Evolutionary conservation across 495 filamentous ascomycete genomes (phyloP).

Genomic region (Tuber brumale): DNA sequence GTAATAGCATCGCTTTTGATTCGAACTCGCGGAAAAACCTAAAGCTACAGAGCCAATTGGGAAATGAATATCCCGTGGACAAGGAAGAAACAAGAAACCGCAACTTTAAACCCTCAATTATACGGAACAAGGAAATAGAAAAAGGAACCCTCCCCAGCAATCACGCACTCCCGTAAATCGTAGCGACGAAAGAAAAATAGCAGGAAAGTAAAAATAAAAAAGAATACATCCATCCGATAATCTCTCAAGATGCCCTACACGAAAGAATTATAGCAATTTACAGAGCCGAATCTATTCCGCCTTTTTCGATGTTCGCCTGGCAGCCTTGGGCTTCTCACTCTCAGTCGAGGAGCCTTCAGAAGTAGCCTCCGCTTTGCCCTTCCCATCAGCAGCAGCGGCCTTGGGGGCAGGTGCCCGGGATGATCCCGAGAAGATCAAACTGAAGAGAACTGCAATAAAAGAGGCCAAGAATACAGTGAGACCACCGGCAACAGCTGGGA

Average conservation of each 20-base stretch:
- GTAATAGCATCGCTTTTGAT: neutral
- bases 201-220: neutral
- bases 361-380: constrained; percentile 31
- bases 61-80: neutral
- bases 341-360: constrained; percentile 32
- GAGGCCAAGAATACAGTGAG: constrained; percentile 62
- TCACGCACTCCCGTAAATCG: neutral
- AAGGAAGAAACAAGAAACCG: neutral
- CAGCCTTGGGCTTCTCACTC: constrained; percentile 39
- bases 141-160: neutral
- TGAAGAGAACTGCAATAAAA: constrained; percentile 61
- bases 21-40: neutral
- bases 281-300: constrained; percentile 30
- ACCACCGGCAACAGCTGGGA: constrained; percentile 83
- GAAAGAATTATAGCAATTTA: constrained; percentile 33
- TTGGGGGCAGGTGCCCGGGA: constrained; percentile 44
- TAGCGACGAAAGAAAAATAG: neutral
- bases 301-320: constrained; percentile 39
- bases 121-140: neutral
- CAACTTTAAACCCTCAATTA: neutral
- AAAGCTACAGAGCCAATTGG: constrained; percentile 4
- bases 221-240: neutral
- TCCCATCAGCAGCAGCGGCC: constrained; percentile 36
- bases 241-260: neutral
- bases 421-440: constrained; percentile 46